These are phyloP conservation scores for Trypethelium eluteriae DNA, from an alignment of 495 filamentous ascomycete species.

Conservation along the genomic window DNA sequence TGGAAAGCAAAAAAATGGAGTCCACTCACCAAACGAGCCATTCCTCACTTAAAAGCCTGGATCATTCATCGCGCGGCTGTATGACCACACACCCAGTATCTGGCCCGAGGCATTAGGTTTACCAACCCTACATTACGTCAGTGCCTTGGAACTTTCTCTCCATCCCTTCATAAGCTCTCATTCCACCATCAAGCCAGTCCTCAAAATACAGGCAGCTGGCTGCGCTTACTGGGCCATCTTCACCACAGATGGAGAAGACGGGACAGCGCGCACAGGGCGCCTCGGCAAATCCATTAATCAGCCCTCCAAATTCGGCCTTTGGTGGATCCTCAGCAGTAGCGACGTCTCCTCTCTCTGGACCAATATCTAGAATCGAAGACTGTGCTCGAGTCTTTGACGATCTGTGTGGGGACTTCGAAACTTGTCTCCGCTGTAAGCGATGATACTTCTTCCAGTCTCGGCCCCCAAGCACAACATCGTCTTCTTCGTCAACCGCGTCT, in stretches of 20 bases:
- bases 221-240: slow-evolving; percentile 80
- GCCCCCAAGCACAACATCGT: slow-evolving; percentile 5
- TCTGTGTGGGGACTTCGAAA: slow-evolving; percentile 9
- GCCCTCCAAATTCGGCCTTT: slow-evolving; percentile 21
- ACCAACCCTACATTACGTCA: neutral
- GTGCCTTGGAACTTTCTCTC: neutral
- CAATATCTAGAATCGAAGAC: neutral
- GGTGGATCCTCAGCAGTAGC: slow-evolving; percentile 14
- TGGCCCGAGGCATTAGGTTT: neutral
- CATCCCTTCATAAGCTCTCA: neutral
- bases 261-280: slow-evolving; percentile 87
- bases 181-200: slow-evolving; percentile 53
- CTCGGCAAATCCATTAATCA: slow-evolving; percentile 65
- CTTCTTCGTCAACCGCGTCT: neutral
- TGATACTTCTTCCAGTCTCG: neutral
- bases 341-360: neutral
- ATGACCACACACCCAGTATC: too few species aligned
- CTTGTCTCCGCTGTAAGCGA: neutral
- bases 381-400: slow-evolving; percentile 17
- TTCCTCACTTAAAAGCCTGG: too few species aligned
- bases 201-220: slow-evolving; percentile 86
- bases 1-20: neutral
- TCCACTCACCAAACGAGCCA: too few species aligned
- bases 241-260: slow-evolving; percentile 85
- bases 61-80: too few species aligned